Evolutionary conservation across 495 filamentous ascomycete genomes (phyloP).

Genomic region (Clohesyomyces aquaticus): DNA sequence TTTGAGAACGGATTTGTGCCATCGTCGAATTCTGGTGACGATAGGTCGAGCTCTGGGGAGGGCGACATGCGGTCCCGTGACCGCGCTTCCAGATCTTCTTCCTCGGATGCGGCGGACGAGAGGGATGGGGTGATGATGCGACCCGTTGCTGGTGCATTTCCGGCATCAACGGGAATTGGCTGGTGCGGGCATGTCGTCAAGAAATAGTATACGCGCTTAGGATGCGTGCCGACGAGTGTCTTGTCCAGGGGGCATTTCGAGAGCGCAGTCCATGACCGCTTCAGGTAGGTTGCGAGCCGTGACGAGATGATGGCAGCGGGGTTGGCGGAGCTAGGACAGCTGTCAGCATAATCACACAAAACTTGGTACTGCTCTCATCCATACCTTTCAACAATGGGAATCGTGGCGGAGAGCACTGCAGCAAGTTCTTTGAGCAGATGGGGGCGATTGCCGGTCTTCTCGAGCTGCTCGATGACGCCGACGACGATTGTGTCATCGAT

Average conservation of each 20-base stretch:
- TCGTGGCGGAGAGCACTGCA: conserved; percentile 70
- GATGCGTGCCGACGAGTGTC: conserved; percentile 88
- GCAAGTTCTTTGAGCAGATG: conserved; percentile 95
- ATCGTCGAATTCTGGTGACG: conserved; percentile 82
- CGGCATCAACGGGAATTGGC: conserved; percentile 68
- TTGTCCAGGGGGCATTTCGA: conserved; percentile 88
- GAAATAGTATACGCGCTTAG: conserved; percentile 94
- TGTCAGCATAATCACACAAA: conserved; percentile 33
- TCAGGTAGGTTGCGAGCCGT: conserved; percentile 83
- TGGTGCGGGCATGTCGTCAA: conserved; percentile 83
- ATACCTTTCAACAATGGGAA: conserved; percentile 89
- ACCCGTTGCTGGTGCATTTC: conserved; percentile 51
- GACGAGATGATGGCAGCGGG: conserved; percentile 94
- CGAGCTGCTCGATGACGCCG: conserved; percentile 85
- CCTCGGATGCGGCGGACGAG: conserved; percentile 71
- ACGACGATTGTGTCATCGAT: conserved; percentile 96
- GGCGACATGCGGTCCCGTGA: conserved; percentile 77
- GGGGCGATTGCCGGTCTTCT: conserved; percentile 89
- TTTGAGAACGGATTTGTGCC: conserved; percentile 63
- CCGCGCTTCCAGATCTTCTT: conserved; percentile 71
- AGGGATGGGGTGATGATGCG: conserved; percentile 82
- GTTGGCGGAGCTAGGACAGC: conserved; percentile 80
- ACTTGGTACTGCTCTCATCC: conserved; percentile 45
- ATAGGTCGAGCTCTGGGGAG: conserved; percentile 91
- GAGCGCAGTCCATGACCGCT: conserved; percentile 80